Evolutionary conservation across 1,284 basidiomycete genomes (phyloP), one percentile per base, ranked within the genome.

Genomic region (Ceratobasidium sp.): DNA sequence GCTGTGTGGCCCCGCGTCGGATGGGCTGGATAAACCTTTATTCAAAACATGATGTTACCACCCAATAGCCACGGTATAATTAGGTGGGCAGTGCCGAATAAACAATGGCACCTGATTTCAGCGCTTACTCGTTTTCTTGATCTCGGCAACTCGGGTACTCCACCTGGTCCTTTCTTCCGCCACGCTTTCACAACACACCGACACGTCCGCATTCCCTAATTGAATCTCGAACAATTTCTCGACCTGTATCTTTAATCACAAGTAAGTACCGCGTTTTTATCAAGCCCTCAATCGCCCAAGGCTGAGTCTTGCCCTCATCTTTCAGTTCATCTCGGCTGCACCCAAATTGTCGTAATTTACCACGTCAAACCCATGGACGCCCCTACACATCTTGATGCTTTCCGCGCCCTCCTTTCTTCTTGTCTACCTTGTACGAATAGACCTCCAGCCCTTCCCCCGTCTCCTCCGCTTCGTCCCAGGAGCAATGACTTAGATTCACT

Each of bases 321-420:
- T 62, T 43, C n/a, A 43, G 19, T 62, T 62, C 59, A 62, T 62
- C 59, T 41, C n/a, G 34, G 39, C 9, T 53, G 49, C n/a, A n/a
- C 49, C 49, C 34, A 43, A 43, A 19, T 11, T 43, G 37, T 43
- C 59, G 22, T 9, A 46, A 62, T 62, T 43, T 62, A 62, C 59
- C 59, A 62, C 59, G 41, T 62, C 59, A 41, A 62, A 62, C n/a
- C 59, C 7, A 65, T 51, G 63, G 48, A 51, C 19, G 64, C 53
- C 39, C 54, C 66, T 43, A 71, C 66, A 5, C 66, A 71, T 29
- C 37, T 39, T 16, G 66, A 71, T 37, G 66, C 66, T 22, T 31
- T 59, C 31, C 31, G n/a, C n/a, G n/a, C n/a, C n/a, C n/a, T n/a
- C n/a, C n/a, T 71, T 8, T 58, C 66, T 13, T 71, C 66, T 16